phyloP scores from a whole-genome alignment of 2,329 filamentous ascomycete genomes.

The Huntiella savannae region DNA sequence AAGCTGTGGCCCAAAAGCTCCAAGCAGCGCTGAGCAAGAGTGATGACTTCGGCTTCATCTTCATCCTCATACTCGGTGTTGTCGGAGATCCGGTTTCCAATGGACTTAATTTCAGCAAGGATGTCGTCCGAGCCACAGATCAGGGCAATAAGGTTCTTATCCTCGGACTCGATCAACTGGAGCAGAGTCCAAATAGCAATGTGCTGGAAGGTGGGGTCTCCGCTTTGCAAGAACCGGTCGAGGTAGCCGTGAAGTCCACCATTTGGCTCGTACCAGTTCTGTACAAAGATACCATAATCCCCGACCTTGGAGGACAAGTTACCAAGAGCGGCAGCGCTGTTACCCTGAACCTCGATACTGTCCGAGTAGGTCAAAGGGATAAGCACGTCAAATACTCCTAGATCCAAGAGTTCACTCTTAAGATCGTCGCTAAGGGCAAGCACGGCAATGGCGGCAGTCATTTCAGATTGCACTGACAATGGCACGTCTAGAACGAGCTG shows the following conservation, averaged over 20 bases:
- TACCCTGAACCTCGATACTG: slow-evolving; percentile 95
- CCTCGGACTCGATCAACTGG: slow-evolving; percentile 87
- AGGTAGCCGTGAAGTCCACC: slow-evolving; percentile 94
- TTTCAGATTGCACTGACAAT: slow-evolving; percentile 89
- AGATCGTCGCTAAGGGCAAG: slow-evolving; percentile 88
- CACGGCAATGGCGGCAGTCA: slow-evolving; percentile 98
- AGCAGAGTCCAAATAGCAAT: slow-evolving; percentile 97
- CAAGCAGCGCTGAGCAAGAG: slow-evolving; percentile 72
- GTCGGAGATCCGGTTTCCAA: slow-evolving; percentile 71
- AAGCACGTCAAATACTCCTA: slow-evolving; percentile 89
- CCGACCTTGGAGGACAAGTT: slow-evolving; percentile 96
- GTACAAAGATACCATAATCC: slow-evolving; percentile 89
- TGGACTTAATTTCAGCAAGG: slow-evolving; percentile 76
- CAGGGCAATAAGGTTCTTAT: slow-evolving; percentile 68
- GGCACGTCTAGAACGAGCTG: slow-evolving; percentile 86
- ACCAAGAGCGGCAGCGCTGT: slow-evolving; percentile 86
- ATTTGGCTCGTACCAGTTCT: slow-evolving; percentile 80
- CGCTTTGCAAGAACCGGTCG: slow-evolving; percentile 77
- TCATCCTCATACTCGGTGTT: slow-evolving; percentile 53
- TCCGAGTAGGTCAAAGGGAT: slow-evolving; percentile 89
- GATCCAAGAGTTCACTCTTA: slow-evolving; percentile 72
- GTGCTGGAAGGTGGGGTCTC: slow-evolving; percentile 94
- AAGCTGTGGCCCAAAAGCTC: slow-evolving; percentile 63
- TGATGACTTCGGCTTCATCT: slow-evolving; percentile 83
- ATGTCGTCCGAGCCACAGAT: slow-evolving; percentile 85